phyloP scores from a whole-genome alignment of 108 stramenopile genomes.

The Nitzschia sp. region DNA sequence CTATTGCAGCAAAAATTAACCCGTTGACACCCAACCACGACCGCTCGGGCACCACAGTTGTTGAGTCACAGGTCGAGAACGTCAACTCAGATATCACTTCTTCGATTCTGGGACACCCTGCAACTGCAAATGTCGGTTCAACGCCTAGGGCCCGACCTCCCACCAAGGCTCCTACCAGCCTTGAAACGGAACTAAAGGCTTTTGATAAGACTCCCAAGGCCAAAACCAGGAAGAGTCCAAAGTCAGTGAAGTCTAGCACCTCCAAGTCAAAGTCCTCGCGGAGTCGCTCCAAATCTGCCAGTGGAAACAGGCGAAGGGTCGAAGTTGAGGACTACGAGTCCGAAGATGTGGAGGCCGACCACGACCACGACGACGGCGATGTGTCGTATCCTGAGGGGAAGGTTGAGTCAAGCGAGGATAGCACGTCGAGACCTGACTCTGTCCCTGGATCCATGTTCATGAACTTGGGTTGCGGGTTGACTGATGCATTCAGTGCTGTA shows the following conservation, averaged over 20 bases:
- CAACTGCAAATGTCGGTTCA: background rate
- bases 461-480: slow-evolving; percentile 31
- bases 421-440: no score
- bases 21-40: slow-evolving; percentile 22
- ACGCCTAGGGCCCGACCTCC: background rate
- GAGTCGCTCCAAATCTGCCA: background rate
- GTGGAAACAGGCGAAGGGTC: background rate
- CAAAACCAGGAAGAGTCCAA: slow-evolving; percentile 12
- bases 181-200: slow-evolving; percentile 2
- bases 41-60: slow-evolving; percentile 32
- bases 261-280: slow-evolving; percentile 1
- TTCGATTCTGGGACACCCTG: slow-evolving; percentile 27
- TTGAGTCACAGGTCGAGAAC: slow-evolving; percentile 10
- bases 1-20: slow-evolving; percentile 2
- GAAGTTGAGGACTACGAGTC: slow-evolving; percentile 1
- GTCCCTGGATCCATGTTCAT: slow-evolving; percentile 26
- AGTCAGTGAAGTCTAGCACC: background rate
- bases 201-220: slow-evolving; percentile 15
- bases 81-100: slow-evolving; percentile 42
- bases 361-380: background rate
- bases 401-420: slow-evolving; percentile 5
- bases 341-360: background rate
- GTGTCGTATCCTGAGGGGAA: background rate
- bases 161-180: background rate
- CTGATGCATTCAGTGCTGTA: slow-evolving; percentile 20